Percentiles rank a stretch among this genome's conserved stretches.
These are phyloP conservation scores for Cercospora zeae-maydis DNA, from an alignment of 2,329 filamentous ascomycete genomes.

Conservation along the genomic window DNA sequence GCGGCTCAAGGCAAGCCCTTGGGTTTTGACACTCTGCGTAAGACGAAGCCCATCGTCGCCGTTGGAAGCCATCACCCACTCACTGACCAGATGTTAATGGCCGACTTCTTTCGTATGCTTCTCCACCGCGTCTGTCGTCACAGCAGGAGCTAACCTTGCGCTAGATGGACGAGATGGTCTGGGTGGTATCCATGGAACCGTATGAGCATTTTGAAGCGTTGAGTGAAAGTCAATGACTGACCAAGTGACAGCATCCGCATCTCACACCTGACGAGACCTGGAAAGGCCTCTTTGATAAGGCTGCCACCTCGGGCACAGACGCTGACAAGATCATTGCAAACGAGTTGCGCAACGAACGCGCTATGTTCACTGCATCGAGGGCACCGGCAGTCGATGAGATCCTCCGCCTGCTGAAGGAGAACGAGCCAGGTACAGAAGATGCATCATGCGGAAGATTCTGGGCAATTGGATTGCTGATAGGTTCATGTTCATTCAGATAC, in stretches of 20 bases:
- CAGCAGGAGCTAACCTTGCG: constrained; percentile 9
- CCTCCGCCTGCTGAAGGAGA: constrained; percentile 75
- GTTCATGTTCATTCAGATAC: constrained; percentile 51
- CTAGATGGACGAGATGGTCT: constrained; percentile 49
- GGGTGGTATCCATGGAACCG: constrained; percentile 48
- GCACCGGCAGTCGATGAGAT: constrained; percentile 78
- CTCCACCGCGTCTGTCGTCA: neutral
- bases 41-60: constrained; percentile 68
- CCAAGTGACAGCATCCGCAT: constrained; percentile 44
- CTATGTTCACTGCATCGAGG: constrained; percentile 70
- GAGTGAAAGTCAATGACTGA: constrained; percentile 4
- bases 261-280: constrained; percentile 48
- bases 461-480: neutral
- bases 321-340: constrained; percentile 37
- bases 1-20: constrained; percentile 61
- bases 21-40: constrained; percentile 69
- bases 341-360: constrained; percentile 40
- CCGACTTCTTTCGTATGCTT: constrained; percentile 73
- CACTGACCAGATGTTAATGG: constrained; percentile 70
- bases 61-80: constrained; percentile 83
- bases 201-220: constrained; percentile 20
- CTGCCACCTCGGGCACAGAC: constrained; percentile 29
- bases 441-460: neutral
- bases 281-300: constrained; percentile 44
- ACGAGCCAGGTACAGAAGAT: constrained; percentile 53